Conservation (phyloP, 2,329 filamentous ascomycete genomes). For the Hortaea werneckii region DNA sequence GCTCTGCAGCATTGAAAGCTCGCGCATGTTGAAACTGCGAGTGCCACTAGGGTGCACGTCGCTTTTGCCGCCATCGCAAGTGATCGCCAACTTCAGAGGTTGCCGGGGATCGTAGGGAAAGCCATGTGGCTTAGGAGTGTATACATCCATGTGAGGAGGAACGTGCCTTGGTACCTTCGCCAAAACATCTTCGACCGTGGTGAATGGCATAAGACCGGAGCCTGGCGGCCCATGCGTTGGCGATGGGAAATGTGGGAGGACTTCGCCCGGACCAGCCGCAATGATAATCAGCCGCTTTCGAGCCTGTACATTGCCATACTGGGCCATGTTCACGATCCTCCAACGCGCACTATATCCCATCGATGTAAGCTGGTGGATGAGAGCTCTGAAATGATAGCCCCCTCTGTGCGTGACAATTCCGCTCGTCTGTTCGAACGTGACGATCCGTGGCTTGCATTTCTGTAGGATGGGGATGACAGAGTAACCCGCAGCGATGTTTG, state of each 20-base stretch:
- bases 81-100: slow-evolving; percentile 50
- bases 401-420: slow-evolving; percentile 41
- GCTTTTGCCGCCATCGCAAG: slow-evolving; percentile 47
- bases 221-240: too few relatives aligned
- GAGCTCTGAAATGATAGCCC: slow-evolving; percentile 44
- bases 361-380: slow-evolving; percentile 55
- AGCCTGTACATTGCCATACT: slow-evolving; percentile 42
- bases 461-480: slow-evolving; percentile 21
- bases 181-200: too few relatives aligned
- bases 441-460: slow-evolving; percentile 46
- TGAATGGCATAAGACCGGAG: too few relatives aligned
- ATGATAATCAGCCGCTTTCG: slow-evolving; percentile 36
- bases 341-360: slow-evolving; percentile 61
- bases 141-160: too few relatives aligned
- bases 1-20: slow-evolving; percentile 59
- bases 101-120: slow-evolving; percentile 36
- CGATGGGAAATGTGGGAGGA: too few relatives aligned
- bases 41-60: slow-evolving; percentile 57
- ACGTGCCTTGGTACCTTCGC: too few relatives aligned
- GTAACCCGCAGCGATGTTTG: slow-evolving; percentile 51
- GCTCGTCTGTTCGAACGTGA: slow-evolving; percentile 71
- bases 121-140: too few relatives aligned
- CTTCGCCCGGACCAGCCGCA: too few relatives aligned
- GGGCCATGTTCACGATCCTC: slow-evolving; percentile 44
- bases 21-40: slow-evolving; percentile 55